Evolutionary conservation across 306 rosid species (phyloP), one percentile per base, ranked within the genome.

Genomic region (Cajanus cajan): DNA sequence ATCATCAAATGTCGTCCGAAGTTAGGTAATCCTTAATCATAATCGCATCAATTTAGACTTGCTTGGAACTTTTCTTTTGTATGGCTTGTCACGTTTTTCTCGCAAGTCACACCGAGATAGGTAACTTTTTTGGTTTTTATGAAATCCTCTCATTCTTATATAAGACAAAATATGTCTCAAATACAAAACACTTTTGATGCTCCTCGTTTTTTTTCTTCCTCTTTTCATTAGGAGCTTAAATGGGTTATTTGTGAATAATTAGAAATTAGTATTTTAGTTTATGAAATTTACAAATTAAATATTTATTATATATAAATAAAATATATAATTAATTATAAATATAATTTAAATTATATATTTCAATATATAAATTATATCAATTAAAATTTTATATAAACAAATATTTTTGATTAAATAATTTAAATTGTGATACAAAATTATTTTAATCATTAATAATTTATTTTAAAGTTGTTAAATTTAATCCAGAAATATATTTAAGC

Each of bases 21-120:
- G 74, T 47, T 69, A 50, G 43, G 61, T 44, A 45, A 69, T 69
- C 59, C 28, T 16, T 45, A n/a, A 70, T 70, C 76, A 70, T 70
- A 12, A 70, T 33, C 11, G 9, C 76, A 31, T 50, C 76, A 48
- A 70, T 31, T 70, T 8, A 50, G 28, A 70, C 62, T 48, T 48
- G 9, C 36, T 28, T 31, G 10, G 9, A 16, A 52, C 62, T 50
- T 70, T 70, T 8, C 47, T 64, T 63, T 36, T 64, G 28, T 18
- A 64, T 64, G 16, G 31, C 70, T 64, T 64, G 5, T 36, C 70
- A 64, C 8, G 0, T 15, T 34, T 62, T 55, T 62, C n/a, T 15
- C 4, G 33, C 34, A 40, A 12, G 71, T 66, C 51, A 39, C 51
- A 66, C 18, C 11, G 7, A 10, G 51, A 41, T 21, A 67, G 16